phyloP scores from a whole-genome alignment of 1,284 basidiomycete species.

The Meripilus lineatus region DNA sequence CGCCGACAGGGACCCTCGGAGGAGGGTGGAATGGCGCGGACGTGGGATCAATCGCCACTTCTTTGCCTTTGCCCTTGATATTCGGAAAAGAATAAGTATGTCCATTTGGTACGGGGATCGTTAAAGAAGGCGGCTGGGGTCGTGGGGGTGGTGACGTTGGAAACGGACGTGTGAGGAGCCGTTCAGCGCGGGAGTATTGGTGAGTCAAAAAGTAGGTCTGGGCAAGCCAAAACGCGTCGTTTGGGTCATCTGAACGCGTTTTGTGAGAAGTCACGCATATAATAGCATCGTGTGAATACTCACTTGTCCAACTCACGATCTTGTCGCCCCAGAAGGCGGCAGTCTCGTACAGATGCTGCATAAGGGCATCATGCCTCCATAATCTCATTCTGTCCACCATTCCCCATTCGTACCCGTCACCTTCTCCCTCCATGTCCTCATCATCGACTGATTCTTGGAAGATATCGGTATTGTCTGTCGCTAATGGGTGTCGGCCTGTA shows the following conservation, averaged over 20 bases:
- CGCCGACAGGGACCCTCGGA: conserved; percentile 58
- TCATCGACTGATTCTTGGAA: conserved; percentile 56
- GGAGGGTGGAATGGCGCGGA: conserved; percentile 25
- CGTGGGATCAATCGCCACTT: conserved; percentile 27
- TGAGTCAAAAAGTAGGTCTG: conserved; percentile 96
- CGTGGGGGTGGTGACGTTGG: conserved; percentile 41
- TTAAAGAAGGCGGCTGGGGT: conserved; percentile 23
- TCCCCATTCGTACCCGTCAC: conserved; percentile 66
- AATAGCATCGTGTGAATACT: conserved; percentile 31
- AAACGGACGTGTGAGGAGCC: conserved; percentile 84
- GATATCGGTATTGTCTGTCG: conserved; percentile 71
- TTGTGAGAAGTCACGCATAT: not conserved
- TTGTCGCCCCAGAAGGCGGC: conserved; percentile 99
- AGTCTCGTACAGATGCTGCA: conserved; percentile 97
- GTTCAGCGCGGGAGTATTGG: conserved; percentile 92
- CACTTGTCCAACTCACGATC: conserved; percentile 90
- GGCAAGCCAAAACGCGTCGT: conserved; percentile 98
- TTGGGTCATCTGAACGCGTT: conserved; percentile 69
- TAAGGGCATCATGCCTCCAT: conserved; percentile 96
- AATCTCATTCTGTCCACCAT: conserved; percentile 93
- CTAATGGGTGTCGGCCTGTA: conserved; percentile 58
- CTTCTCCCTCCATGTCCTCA: conserved; percentile 40
- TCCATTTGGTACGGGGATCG: conserved; percentile 38
- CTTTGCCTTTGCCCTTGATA: conserved; percentile 57
- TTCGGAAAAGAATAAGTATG: conserved; percentile 24